Conservation (phyloP, 441 rosid genomes). For the Arabidopsis hybrid region DNA sequence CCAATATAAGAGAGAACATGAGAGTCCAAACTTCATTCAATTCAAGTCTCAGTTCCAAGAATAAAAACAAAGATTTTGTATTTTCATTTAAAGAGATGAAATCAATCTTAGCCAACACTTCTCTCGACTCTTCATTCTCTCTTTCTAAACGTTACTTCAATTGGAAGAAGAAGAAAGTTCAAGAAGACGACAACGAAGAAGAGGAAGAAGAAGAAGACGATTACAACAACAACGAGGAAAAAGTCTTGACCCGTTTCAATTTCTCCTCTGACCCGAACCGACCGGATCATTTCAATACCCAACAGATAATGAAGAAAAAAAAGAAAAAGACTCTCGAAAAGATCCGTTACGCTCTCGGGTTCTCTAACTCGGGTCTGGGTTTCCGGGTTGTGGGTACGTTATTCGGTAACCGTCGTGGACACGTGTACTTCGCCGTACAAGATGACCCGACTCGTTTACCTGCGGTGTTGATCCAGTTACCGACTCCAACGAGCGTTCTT, state of each 20-base stretch:
- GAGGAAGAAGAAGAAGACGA: conserved; percentile 35
- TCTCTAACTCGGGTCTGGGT: conserved; percentile 48
- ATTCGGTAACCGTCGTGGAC: conserved; percentile 70
- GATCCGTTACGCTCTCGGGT: conserved; percentile 59
- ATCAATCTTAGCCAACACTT: conserved; percentile 65
- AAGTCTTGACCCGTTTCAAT: conserved; percentile 48
- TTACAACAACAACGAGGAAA: conserved; percentile 41
- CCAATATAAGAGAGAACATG: conserved; percentile 38
- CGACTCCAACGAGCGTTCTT: conserved; percentile 65
- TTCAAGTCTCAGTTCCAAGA: conserved; percentile 14
- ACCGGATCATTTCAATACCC: conserved; percentile 18
- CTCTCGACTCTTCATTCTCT: conserved; percentile 75
- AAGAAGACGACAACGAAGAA: conserved; percentile 55
- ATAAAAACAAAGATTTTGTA: neutral
- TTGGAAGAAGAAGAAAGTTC: conserved; percentile 67
- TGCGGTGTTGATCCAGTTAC: conserved; percentile 62
- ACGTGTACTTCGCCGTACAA: conserved; percentile 69
- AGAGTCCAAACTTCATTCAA: conserved; percentile 33
- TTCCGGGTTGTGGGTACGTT: conserved; percentile 65
- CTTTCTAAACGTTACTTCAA: conserved; percentile 71
- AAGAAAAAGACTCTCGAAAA: conserved; percentile 47
- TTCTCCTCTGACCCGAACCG: conserved; percentile 46
- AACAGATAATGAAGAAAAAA: conserved; percentile 26
- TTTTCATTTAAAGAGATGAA: conserved; percentile 46
- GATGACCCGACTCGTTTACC: conserved; percentile 58